phyloP scores from a whole-genome alignment of 805 yeast species.

The Maudiozyma serrabonitensis region DNA sequence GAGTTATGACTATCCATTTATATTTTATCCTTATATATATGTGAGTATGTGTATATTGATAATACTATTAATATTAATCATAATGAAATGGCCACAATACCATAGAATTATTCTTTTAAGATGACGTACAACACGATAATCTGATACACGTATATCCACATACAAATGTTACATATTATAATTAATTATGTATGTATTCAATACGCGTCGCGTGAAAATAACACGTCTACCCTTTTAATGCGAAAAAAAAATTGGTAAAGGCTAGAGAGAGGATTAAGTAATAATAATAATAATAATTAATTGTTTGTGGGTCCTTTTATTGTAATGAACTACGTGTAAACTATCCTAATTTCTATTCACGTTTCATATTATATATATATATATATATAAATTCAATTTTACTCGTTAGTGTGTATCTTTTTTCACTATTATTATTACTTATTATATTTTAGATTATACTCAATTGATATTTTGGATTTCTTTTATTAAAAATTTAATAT shows the following conservation, averaged over 20 bases:
- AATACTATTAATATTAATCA: too few relatives aligned
- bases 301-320: not conserved
- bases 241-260: too few relatives aligned
- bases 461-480: too few relatives aligned
- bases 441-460: not conserved
- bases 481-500: too few relatives aligned
- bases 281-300: not conserved
- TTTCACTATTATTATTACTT: not conserved
- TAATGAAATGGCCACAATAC: too few relatives aligned
- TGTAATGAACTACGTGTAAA: not conserved
- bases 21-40: too few relatives aligned
- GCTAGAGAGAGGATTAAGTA: not conserved
- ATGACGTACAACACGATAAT: not conserved
- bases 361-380: not conserved
- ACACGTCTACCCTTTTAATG: not conserved
- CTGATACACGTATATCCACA: not conserved
- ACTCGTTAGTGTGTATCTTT: not conserved
- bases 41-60: too few relatives aligned
- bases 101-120: not conserved
- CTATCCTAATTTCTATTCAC: not conserved
- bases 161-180: not conserved
- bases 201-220: conserved; percentile 1
- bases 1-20: too few relatives aligned
- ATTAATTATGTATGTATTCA: not conserved
- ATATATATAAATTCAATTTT: not conserved